Evolutionary conservation across 2,329 filamentous ascomycete genomes (phyloP).

Genomic region (Aspergillus novofumigatus): DNA sequence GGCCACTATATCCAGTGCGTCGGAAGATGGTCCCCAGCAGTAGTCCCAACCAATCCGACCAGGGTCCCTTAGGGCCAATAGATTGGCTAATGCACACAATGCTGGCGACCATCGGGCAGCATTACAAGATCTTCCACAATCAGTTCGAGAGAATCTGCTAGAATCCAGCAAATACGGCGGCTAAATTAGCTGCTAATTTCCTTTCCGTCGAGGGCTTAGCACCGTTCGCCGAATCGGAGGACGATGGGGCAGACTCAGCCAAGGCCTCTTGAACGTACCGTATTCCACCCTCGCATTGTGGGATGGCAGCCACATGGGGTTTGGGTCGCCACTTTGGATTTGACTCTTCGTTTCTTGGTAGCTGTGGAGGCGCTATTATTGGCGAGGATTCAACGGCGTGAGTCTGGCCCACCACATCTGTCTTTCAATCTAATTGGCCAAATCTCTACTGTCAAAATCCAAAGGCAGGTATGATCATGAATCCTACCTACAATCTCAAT

Average conservation of each 20-base stretch:
- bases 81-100: not conserved
- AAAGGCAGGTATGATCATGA: no score
- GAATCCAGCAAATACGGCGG: not conserved
- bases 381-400: not conserved
- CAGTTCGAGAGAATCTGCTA: not conserved
- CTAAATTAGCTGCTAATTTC: not conserved
- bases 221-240: not conserved
- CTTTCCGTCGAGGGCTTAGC: not conserved
- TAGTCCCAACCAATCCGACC: no score
- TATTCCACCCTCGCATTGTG: not conserved
- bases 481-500: no score
- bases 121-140: not conserved
- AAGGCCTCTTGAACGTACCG: not conserved
- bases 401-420: not conserved
- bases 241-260: not conserved
- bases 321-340: not conserved
- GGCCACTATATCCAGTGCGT: not conserved
- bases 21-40: not conserved
- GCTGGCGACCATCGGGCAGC: not conserved
- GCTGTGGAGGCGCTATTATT: not conserved
- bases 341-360: not conserved
- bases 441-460: not conserved
- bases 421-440: not conserved
- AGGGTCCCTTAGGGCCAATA: not conserved
- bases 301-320: not conserved